A percentile compares a stretch with the other conserved stretches of the same genome.
phyloP scores from a whole-genome alignment of 495 filamentous ascomycete species.

The Recurvomyces mirabilis region DNA sequence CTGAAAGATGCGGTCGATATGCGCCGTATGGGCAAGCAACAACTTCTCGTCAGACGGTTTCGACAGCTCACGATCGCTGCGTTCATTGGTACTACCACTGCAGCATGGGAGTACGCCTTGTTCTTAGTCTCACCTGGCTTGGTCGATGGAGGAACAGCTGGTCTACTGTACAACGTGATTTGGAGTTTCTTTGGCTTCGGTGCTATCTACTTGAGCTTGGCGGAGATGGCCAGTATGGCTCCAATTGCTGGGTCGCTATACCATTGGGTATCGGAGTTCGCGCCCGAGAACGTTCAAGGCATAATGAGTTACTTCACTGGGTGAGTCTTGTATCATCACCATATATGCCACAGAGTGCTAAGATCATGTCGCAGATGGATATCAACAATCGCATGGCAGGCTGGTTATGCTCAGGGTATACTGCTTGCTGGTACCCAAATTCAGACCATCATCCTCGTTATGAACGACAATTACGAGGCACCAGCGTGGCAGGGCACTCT shows the following conservation, averaged over 20 bases:
- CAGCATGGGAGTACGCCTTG: neutral
- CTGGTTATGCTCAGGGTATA: neutral
- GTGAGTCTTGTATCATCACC: neutral
- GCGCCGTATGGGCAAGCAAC: neutral
- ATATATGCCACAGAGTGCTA: neutral
- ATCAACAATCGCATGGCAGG: conserved; percentile 3
- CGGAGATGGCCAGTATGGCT: conserved; percentile 13
- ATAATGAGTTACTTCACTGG: conserved; percentile 18
- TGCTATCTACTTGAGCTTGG: conserved; percentile 1
- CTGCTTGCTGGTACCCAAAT: conserved; percentile 25
- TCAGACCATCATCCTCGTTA: conserved; percentile 31
- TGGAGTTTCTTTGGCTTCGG: neutral
- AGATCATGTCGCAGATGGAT: conserved; percentile 1
- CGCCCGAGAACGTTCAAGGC: conserved; percentile 5
- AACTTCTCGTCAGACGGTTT: neutral
- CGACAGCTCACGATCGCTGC: neutral
- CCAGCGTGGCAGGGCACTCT: conserved; percentile 44
- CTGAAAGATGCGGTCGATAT: neutral
- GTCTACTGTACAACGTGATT: neutral
- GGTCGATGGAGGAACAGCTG: neutral
- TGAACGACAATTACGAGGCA: conserved; percentile 30
- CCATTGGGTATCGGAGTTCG: conserved; percentile 15
- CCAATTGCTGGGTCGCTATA: conserved; percentile 5
- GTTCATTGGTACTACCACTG: neutral
- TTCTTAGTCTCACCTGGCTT: neutral